phyloP scores from a whole-genome alignment of 2,329 filamentous ascomycete species.

The Exophiala bonariae region DNA sequence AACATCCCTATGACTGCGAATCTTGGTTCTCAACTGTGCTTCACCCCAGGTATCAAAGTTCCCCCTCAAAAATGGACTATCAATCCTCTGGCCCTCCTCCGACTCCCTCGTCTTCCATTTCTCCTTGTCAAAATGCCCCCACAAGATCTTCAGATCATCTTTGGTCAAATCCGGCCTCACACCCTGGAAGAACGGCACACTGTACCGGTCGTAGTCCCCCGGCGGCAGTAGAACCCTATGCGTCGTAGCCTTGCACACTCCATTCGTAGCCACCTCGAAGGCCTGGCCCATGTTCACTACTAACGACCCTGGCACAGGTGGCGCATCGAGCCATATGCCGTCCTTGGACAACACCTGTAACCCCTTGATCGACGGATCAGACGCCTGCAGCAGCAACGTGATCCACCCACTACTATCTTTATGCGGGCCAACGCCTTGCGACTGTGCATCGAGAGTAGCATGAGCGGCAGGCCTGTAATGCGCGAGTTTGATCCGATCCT shows the following conservation, averaged over 20 bases:
- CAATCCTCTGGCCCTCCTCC: slow-evolving; percentile 41
- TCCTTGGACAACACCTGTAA: slow-evolving; percentile 48
- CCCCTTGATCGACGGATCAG: slow-evolving; percentile 48
- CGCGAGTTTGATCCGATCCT: slow-evolving; percentile 53
- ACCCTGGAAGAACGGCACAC: slow-evolving; percentile 51
- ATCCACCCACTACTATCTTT: slow-evolving; percentile 53
- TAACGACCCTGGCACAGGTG: slow-evolving; percentile 43
- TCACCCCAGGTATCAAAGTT: slow-evolving; percentile 58
- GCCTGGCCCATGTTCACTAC: slow-evolving; percentile 51
- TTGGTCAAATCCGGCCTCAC: slow-evolving; percentile 50
- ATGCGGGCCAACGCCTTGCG: slow-evolving; percentile 51
- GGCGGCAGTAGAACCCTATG: slow-evolving; percentile 42
- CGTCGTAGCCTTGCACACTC: slow-evolving; percentile 44
- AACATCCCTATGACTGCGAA: slow-evolving; percentile 52
- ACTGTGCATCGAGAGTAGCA: slow-evolving; percentile 40
- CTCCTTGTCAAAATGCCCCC: slow-evolving; percentile 37
- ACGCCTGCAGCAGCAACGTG: slow-evolving; percentile 64
- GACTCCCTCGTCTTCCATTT: slow-evolving; percentile 32
- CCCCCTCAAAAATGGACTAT: slow-evolving; percentile 52
- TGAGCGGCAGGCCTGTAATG: slow-evolving; percentile 38
- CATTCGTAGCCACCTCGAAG: slow-evolving; percentile 44
- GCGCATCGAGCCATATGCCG: slow-evolving; percentile 47
- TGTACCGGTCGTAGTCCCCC: slow-evolving; percentile 41
- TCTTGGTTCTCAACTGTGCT: slow-evolving; percentile 55
- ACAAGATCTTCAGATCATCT: slow-evolving; percentile 39